Evolutionary conservation across 805 yeast species (phyloP), one percentile per base, ranked within the genome.

Genomic region (Candida lessepsii): DNA sequence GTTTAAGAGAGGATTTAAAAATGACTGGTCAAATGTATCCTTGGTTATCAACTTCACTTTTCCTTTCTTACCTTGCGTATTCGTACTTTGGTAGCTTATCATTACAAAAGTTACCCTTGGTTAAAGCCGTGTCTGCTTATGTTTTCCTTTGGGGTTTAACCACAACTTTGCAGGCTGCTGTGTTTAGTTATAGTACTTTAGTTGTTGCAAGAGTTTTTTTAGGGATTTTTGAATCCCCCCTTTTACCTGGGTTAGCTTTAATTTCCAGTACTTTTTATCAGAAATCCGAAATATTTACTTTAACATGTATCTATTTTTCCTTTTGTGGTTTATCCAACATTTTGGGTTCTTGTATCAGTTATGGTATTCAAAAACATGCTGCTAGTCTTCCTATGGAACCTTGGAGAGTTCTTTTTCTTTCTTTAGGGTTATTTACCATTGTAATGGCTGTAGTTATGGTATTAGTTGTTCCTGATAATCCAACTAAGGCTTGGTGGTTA

Each of bases 121-220:
- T 79, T 2, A 78, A 75, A 47, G 57, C 77, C 3, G 64, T 74
- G 3, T 61, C 76, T 8, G 46, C 58, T 2, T 71, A 71, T 45
- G 71, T 81, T 29, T 51, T 78, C n/a, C 37, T 75, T 1, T 83
- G 90, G 89, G 88, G 88, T n/a, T 39, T 51, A 57, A 56, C 77
- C 10, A 58, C 79, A 23, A 64, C 76, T 28, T 60, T 76, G n/a
- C 78, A 74, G 45, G 71, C 83, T 2, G 74, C 72, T 2, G 69
- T 79, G 2, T 37, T 15, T 21, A 36, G 20, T 20, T 67, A 64
- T 41, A 59, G 65, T 10, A 67, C 67, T 5, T 57, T 65, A 11
- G 59, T 65, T 53, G 68, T 54, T 26, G 61, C 58, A 44, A 54
- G 63, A 52, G 57, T 58, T 35, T 57, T 63, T 52, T 58, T 57